Evolutionary conservation across 495 filamentous ascomycete species (phyloP).

Genomic region (Trichoderma gamsii): DNA sequence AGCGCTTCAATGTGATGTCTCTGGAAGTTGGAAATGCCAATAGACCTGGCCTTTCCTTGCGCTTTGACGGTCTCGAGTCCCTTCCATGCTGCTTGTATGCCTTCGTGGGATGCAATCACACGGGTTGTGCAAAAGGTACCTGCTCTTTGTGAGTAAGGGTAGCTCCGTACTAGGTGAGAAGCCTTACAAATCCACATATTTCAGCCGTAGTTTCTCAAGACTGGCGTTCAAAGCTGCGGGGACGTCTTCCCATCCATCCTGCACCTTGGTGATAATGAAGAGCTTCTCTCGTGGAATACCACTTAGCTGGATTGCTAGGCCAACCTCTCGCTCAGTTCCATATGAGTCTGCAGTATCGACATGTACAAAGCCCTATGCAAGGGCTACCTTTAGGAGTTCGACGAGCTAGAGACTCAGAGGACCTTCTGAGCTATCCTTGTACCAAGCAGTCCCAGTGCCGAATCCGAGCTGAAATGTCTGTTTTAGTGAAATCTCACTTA

Average conservation of each 20-base stretch:
- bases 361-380: constrained; percentile 56
- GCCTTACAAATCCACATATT: constrained; percentile 74
- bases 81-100: background rate
- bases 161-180: constrained; percentile 35
- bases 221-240: constrained; percentile 62
- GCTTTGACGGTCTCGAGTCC: background rate
- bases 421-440: background rate
- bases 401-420: background rate
- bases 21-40: constrained; percentile 76
- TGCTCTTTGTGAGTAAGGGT: background rate
- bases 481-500: background rate
- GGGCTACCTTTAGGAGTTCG: constrained; percentile 47
- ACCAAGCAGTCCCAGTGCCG: background rate
- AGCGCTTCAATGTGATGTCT: constrained; percentile 61
- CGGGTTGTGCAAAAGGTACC: background rate
- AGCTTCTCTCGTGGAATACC: constrained; percentile 75
- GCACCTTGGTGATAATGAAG: constrained; percentile 84
- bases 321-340: constrained; percentile 79
- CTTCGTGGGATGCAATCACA: background rate
- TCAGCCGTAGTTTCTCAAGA: constrained; percentile 55
- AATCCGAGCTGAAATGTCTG: background rate
- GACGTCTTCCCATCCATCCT: constrained; percentile 53
- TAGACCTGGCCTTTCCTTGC: constrained; percentile 62
- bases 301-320: constrained; percentile 69
- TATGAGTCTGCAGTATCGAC: constrained; percentile 70